Evolutionary conservation across 345 rosid species (phyloP).

Genomic region (Schrenkiella parvula): DNA sequence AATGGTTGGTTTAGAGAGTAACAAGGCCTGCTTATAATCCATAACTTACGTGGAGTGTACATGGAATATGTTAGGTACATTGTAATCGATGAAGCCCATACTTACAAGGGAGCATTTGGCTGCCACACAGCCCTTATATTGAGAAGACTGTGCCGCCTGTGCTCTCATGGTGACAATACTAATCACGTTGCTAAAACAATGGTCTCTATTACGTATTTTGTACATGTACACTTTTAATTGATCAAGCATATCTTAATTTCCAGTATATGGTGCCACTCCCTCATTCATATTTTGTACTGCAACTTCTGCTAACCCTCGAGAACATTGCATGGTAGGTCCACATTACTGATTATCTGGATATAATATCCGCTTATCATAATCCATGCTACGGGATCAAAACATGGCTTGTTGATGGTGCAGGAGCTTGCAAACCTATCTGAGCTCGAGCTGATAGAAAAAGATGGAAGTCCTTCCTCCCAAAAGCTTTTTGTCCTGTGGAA

Average conservation of each 20-base stretch:
- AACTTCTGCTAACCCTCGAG: conserved; percentile 90
- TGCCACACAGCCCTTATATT: conserved; percentile 92
- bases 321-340: conserved; percentile 85
- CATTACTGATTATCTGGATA: conserved; percentile 14
- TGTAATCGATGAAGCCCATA: conserved; percentile 94
- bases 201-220: neutral
- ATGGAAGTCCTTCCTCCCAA: conserved; percentile 85
- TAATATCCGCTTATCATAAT: neutral
- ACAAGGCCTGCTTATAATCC: neutral
- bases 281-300: conserved; percentile 86
- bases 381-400: neutral
- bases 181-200: neutral
- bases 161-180: conserved; percentile 67
- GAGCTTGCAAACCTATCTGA: conserved; percentile 85
- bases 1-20: conserved; percentile 1
- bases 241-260: conserved; percentile 15
- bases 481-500: conserved; percentile 90
- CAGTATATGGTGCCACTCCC: conserved; percentile 83
- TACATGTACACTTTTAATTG: conserved; percentile 1
- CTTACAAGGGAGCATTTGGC: conserved; percentile 95
- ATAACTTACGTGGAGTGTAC: neutral
- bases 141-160: conserved; percentile 85
- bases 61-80: conserved; percentile 49
- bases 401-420: conserved; percentile 45
- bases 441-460: conserved; percentile 71